These are phyloP conservation scores for Hordeum marinum DNA, from an alignment of 176 grass and related monocot species.

Conservation along the genomic window DNA sequence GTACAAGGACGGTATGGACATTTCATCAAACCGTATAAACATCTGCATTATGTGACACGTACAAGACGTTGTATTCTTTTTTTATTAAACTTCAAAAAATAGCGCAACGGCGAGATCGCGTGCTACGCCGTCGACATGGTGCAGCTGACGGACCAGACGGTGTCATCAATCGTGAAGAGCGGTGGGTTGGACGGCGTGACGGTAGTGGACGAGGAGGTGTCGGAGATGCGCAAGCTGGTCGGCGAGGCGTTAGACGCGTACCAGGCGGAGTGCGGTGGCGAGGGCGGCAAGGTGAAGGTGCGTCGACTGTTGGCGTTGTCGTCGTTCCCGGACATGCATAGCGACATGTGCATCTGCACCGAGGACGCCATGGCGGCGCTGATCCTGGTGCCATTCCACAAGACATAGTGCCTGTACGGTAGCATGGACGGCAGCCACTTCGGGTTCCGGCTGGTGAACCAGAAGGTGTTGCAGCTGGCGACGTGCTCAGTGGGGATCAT, in stretches of 20 bases:
- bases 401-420: slow-evolving; percentile 45
- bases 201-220: slow-evolving; percentile 62
- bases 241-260: slow-evolving; percentile 58
- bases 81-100: too few species aligned
- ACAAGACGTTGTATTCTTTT: too few species aligned
- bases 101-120: slow-evolving; percentile 34
- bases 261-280: slow-evolving; percentile 24
- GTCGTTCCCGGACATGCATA: slow-evolving; percentile 66
- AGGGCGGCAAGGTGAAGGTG: slow-evolving; percentile 32
- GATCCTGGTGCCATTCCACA: slow-evolving; percentile 59
- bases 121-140: slow-evolving; percentile 70
- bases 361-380: slow-evolving; percentile 59
- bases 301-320: slow-evolving; percentile 50
- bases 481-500: slow-evolving; percentile 68
- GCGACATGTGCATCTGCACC: slow-evolving; percentile 68
- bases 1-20: too few species aligned
- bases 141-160: slow-evolving; percentile 61
- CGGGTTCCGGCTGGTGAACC: slow-evolving; percentile 57
- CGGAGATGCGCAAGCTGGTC: slow-evolving; percentile 56
- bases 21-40: too few species aligned
- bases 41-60: too few species aligned
- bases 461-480: slow-evolving; percentile 70
- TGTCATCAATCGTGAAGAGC: slow-evolving; percentile 47
- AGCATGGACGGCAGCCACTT: slow-evolving; percentile 46
- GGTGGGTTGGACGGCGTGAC: slow-evolving; percentile 49